phyloP scores from a whole-genome alignment of 2,329 filamentous ascomycete genomes.

The Ophioceras dolichostomum region DNA sequence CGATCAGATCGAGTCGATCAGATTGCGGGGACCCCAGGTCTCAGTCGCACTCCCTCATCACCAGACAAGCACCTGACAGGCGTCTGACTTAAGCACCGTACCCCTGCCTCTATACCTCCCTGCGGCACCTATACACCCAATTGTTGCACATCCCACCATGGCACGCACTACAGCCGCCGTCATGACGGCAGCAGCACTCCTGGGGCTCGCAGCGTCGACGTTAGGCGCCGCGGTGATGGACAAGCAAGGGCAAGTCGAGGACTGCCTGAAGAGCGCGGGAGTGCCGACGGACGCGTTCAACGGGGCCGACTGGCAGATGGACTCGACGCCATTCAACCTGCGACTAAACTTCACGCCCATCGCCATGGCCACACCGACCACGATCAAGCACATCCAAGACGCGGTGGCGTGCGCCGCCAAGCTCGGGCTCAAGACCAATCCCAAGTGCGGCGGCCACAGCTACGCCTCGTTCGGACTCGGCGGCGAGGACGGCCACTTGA shows the following conservation, averaged over 20 bases:
- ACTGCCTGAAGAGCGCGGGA: slow-evolving; percentile 11
- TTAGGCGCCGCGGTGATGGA: too few species aligned
- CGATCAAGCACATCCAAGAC: slow-evolving; percentile 27
- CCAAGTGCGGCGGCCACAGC: slow-evolving; percentile 36
- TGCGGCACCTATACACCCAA: neutral
- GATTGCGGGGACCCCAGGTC: too few species aligned
- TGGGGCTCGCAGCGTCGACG: neutral
- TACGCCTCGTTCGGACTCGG: slow-evolving; percentile 35
- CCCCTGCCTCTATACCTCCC: too few species aligned
- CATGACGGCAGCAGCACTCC: slow-evolving; percentile 2
- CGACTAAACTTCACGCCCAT: slow-evolving; percentile 23
- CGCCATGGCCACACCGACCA: slow-evolving; percentile 28
- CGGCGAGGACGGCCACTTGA: slow-evolving; percentile 31
- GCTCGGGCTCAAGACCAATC: slow-evolving; percentile 28
- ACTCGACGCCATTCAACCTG: slow-evolving; percentile 19
- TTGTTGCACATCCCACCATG: too few species aligned
- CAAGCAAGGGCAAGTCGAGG: slow-evolving; percentile 9
- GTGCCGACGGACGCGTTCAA: slow-evolving; percentile 10
- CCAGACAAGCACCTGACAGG: too few species aligned
- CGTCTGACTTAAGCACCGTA: too few species aligned
- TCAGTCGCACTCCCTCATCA: too few species aligned
- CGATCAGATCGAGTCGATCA: too few species aligned
- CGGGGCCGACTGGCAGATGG: slow-evolving; percentile 18
- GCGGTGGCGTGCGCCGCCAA: slow-evolving; percentile 30
- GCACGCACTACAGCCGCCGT: too few species aligned